phyloP scores from a whole-genome alignment of 371 early-diverging fungal species.

The Thermomucor indicae-seudaticae region DNA sequence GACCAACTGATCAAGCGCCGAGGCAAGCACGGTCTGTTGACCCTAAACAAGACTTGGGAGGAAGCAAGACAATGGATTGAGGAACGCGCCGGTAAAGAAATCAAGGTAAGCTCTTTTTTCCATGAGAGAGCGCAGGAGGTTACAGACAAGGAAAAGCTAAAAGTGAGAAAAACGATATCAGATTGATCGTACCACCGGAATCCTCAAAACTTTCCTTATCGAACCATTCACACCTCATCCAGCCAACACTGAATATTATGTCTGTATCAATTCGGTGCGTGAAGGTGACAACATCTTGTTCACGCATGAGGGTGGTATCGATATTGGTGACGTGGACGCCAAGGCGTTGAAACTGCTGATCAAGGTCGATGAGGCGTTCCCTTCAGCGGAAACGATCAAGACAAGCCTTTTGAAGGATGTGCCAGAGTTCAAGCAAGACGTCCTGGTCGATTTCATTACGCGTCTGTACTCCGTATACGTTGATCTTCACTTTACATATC shows the following conservation, averaged over 20 bases:
- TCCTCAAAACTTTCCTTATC: constrained; percentile 90
- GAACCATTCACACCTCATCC: constrained; percentile 97
- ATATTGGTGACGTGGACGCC: constrained; percentile 97
- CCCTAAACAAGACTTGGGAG: constrained; percentile 86
- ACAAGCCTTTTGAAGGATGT: constrained; percentile 59
- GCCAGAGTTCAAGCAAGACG: constrained; percentile 73
- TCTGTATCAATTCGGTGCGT: constrained; percentile 94
- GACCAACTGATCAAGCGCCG: constrained; percentile 97
- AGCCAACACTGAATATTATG: constrained; percentile 89
- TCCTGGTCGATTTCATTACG: constrained; percentile 85
- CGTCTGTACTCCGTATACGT: constrained; percentile 93
- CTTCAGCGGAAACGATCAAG: constrained; percentile 64
- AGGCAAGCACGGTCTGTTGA: constrained; percentile 92
- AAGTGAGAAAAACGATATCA: constrained; percentile 19
- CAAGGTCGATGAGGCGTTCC: constrained; percentile 63
- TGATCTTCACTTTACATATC: constrained; percentile 95
- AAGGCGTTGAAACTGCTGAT: constrained; percentile 87
- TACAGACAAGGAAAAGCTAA: background rate
- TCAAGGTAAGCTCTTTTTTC: constrained; percentile 53
- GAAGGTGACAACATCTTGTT: constrained; percentile 95
- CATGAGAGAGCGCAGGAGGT: background rate
- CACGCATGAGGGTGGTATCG: constrained; percentile 97
- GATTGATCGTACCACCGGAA: constrained; percentile 83
- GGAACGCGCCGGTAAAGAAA: constrained; percentile 79
- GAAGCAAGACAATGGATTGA: constrained; percentile 87